Base-by-base conservation (phyloP, 108 stramenopile genomes). In the Nitzschia putrida region DNA sequence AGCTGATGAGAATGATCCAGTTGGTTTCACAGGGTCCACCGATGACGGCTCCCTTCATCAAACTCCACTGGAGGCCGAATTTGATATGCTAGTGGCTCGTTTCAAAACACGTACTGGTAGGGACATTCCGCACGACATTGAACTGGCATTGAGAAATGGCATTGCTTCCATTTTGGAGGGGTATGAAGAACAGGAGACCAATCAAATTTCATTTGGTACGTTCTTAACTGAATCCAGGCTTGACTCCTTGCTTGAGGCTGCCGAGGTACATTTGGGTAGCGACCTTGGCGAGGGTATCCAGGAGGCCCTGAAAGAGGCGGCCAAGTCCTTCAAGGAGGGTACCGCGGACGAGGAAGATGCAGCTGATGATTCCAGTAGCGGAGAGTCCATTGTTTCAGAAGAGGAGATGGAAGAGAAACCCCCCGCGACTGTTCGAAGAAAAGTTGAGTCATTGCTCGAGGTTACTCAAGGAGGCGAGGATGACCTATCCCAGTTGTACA, bases 1-100 rank as follows among this genome's bases (percentile, higher is more conserved):
- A 2, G 3, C 47, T 49, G 47, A 6, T 4, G 18, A 49, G 47
- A 49, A 16, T 6, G 47, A 49, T 18, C 18, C 6, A 5, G 24
- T 13, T 6, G 16, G 61, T 44, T 6, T 0, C 61, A n/a, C 23
- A 3, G 10, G 44, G 5, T 63, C 61, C 43, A 4, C 38, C 43
- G 14, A 23, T 22, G 11, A 40, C 42, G n/a, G 44, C 3, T 23
- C 44, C 61, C 0, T 45, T 41, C 44, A 63, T 63, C 18, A 40
- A 50, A 53, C 68, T 9, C 68, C 68, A 6, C 68, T 43, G 13
- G 68, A 56, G n/a, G 57, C 43, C 13, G 68, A 69, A 26, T 23
- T 69, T 18, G 56, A 69, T 18, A 26, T 57, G 56, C 55, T 69
- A 0, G 3, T 66, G 16, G 24, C 52, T 14, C 37, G 40, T 37